Evolutionary conservation across 768 basidiomycete genomes (phyloP).

Genomic region (Suillus occidentalis): DNA sequence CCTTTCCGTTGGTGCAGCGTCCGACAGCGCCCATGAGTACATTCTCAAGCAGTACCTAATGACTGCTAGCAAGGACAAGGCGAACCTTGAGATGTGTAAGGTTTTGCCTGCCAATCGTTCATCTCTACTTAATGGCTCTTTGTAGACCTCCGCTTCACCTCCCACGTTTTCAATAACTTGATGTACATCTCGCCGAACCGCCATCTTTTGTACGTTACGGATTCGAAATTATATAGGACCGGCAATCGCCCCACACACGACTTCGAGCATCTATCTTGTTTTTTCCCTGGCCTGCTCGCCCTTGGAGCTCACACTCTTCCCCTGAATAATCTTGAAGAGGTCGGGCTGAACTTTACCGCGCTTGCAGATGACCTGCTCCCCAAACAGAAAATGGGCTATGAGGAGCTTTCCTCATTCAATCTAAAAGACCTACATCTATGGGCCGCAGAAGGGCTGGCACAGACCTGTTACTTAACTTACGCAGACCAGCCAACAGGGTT

Average conservation of each 20-base stretch:
- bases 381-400: slow-evolving; percentile 30
- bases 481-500: slow-evolving; percentile 70
- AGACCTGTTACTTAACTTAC: slow-evolving; percentile 70
- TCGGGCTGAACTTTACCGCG: slow-evolving; percentile 46
- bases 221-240: slow-evolving; percentile 35
- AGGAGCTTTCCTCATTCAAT: slow-evolving; percentile 44
- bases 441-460: slow-evolving; percentile 74
- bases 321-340: slow-evolving; percentile 47
- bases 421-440: slow-evolving; percentile 68
- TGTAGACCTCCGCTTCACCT: slow-evolving; percentile 61
- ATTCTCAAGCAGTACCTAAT: slow-evolving; percentile 72
- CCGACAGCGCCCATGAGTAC: slow-evolving; percentile 80
- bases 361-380: slow-evolving; percentile 31
- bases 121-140: slow-evolving; percentile 1
- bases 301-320: slow-evolving; percentile 66
- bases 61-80: slow-evolving; percentile 59
- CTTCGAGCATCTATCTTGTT: slow-evolving; percentile 78
- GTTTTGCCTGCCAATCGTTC: neutral
- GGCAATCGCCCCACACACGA: slow-evolving; percentile 42
- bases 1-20: slow-evolving; percentile 62
- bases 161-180: slow-evolving; percentile 60
- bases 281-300: slow-evolving; percentile 73
- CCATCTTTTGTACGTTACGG: slow-evolving; percentile 68
- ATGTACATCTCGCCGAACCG: slow-evolving; percentile 68
- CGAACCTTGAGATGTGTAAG: slow-evolving; percentile 68